A percentile compares a stretch with the other conserved stretches of the same genome.
Evolutionary conservation across 176 grass and related monocot species (phyloP).

Genomic region (Tillandsia leiboldiana): DNA sequence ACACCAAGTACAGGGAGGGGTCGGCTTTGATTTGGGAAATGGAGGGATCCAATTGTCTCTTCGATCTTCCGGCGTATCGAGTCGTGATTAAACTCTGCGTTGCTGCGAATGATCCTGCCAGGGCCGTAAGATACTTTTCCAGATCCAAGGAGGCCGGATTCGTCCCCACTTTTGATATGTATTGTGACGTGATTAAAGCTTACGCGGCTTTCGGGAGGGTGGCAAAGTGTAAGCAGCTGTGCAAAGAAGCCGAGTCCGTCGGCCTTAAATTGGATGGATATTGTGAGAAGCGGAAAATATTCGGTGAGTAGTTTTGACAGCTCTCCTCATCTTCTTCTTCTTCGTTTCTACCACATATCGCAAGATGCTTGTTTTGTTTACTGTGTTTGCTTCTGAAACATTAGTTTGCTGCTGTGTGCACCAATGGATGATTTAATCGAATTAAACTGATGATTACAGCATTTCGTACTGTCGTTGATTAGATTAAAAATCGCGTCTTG

Average conservation of each 20-base stretch:
- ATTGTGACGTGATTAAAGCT: conserved; percentile 39
- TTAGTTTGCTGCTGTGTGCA: too few relatives aligned
- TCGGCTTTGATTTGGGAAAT: conserved; percentile 78
- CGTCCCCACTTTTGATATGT: conserved; percentile 53
- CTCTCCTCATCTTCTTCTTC: background rate
- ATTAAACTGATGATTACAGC: too few relatives aligned
- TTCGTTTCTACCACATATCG: too few relatives aligned
- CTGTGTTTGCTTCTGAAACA: too few relatives aligned
- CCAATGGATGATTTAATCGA: too few relatives aligned
- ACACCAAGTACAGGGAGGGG: conserved; percentile 44
- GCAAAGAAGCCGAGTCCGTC: conserved; percentile 40
- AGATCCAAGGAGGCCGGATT: conserved; percentile 75
- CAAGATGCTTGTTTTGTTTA: too few relatives aligned
- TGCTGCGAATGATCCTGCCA: conserved; percentile 44
- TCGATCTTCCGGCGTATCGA: conserved; percentile 76
- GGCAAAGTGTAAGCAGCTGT: conserved; percentile 51
- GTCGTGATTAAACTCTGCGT: conserved; percentile 60
- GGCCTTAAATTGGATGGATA: conserved; percentile 46
- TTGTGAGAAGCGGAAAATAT: conserved; percentile 16
- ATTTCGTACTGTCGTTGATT: too few relatives aligned
- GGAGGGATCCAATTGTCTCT: conserved; percentile 43
- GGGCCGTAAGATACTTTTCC: conserved; percentile 46
- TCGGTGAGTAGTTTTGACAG: background rate
- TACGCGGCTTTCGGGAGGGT: conserved; percentile 37
- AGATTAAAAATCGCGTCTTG: too few relatives aligned